Conservation (phyloP, 805 yeast species). For the Yueomyces sp. region DNA sequence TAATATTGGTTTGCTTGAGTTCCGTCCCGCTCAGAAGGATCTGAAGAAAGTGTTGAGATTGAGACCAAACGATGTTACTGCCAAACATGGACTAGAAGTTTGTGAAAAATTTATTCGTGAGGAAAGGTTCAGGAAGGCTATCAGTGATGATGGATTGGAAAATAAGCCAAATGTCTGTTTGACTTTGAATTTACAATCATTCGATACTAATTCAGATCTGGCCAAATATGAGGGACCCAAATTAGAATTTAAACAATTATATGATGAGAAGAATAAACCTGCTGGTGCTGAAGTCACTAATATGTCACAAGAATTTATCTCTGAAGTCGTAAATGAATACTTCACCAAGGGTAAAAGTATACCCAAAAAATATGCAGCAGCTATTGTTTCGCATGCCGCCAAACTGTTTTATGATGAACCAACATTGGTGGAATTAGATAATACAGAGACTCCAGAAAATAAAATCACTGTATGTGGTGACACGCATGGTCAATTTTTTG, state of each 20-base stretch:
- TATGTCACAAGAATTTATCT: conserved; percentile 41
- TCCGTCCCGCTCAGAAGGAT: conserved; percentile 60
- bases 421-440: conserved; percentile 58
- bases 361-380: conserved; percentile 75
- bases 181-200: conserved; percentile 14
- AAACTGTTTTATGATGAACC: conserved; percentile 52
- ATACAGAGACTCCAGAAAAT: conserved; percentile 10
- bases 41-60: conserved; percentile 46
- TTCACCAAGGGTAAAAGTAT: conserved; percentile 63
- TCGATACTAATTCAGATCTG: conserved; percentile 22
- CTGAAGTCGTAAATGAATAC: conserved; percentile 44
- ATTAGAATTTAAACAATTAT: conserved; percentile 17
- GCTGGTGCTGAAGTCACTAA: conserved; percentile 26
- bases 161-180: conserved; percentile 17
- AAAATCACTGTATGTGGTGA: conserved; percentile 87
- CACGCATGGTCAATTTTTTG: conserved; percentile 94
- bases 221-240: conserved; percentile 18
- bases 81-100: conserved; percentile 47
- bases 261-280: conserved; percentile 13
- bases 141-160: conserved; percentile 45
- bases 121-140: conserved; percentile 76
- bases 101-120: conserved; percentile 54
- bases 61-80: conserved; percentile 58
- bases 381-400: conserved; percentile 62
- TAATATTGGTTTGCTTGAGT: conserved; percentile 57